phyloP scores from a whole-genome alignment of 1,284 basidiomycete species.

The Cystobasidiaceae sp. region DNA sequence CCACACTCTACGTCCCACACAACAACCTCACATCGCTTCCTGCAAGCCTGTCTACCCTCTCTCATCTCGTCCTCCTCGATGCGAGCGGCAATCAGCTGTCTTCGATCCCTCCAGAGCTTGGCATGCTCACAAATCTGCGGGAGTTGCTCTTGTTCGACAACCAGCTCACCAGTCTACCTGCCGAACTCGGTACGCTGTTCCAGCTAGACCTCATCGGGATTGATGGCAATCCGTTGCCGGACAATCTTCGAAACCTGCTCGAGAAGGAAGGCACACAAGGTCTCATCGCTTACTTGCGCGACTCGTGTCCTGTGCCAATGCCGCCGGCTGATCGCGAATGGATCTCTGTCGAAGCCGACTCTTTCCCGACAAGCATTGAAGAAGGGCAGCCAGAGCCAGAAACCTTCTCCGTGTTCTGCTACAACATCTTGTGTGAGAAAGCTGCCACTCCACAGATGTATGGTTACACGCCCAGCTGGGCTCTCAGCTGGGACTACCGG shows the following conservation, averaged over 20 bases:
- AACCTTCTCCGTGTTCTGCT: conserved; percentile 75
- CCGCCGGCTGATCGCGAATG: conserved; percentile 80
- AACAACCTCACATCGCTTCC: conserved; percentile 79
- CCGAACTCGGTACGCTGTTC: conserved; percentile 83
- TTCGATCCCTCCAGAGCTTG: conserved; percentile 77
- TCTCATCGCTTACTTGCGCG: conserved; percentile 80
- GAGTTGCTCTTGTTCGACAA: conserved; percentile 97
- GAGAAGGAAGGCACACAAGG: conserved; percentile 90
- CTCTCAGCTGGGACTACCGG: conserved; percentile 88
- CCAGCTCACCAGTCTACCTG: conserved; percentile 73
- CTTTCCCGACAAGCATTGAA: conserved; percentile 38
- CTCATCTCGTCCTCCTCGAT: conserved; percentile 84
- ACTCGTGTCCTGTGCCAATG: conserved; percentile 73
- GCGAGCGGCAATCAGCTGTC: conserved; percentile 82
- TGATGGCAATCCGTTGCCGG: conserved; percentile 90
- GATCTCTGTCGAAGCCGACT: conserved; percentile 66
- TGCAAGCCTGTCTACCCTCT: conserved; percentile 74
- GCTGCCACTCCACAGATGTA: conserved; percentile 87
- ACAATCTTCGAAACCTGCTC: conserved; percentile 67
- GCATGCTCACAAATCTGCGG: conserved; percentile 82
- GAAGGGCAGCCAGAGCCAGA: conserved; percentile 47
- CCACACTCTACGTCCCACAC: conserved; percentile 95
- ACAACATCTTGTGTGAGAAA: conserved; percentile 92
- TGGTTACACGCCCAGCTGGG: conserved; percentile 96
- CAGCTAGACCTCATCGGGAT: conserved; percentile 90